A percentile compares a stretch with the other conserved stretches of the same genome.
phyloP scores from a whole-genome alignment of 139 green algal species.

The Ettlia oleoabundans region DNA sequence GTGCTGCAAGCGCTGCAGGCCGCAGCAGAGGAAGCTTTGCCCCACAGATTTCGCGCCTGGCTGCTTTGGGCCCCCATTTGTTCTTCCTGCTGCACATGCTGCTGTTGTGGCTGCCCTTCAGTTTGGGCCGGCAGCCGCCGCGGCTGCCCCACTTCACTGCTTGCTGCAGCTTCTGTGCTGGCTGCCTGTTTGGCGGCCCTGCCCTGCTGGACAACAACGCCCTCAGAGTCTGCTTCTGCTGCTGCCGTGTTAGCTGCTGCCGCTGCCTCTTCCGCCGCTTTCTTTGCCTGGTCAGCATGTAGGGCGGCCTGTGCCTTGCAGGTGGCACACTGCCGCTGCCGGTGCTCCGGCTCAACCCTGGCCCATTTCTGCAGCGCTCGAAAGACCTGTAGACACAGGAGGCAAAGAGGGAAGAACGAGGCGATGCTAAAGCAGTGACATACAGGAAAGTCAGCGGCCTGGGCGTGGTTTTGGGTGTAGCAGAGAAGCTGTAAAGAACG shows the following conservation, averaged over 20 bases:
- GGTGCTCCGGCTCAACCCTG: not conserved
- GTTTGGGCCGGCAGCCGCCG: not conserved
- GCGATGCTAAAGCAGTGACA: not conserved
- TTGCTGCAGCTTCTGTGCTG: not conserved
- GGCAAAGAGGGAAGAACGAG: not conserved
- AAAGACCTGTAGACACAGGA: not conserved
- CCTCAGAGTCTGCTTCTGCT: not conserved
- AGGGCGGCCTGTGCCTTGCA: not conserved
- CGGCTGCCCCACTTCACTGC: too few species aligned
- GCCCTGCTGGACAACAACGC: too few species aligned
- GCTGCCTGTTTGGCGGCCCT: too few species aligned
- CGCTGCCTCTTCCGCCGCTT: not conserved
- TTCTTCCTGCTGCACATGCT: not conserved
- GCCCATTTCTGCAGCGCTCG: constrained; percentile 22
- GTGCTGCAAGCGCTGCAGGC: not conserved
- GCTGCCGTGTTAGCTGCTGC: not conserved
- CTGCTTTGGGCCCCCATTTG: not conserved
- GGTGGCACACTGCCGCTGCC: not conserved
- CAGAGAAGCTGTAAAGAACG: not conserved
- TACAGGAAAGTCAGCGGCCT: not conserved
- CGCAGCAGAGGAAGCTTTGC: not conserved
- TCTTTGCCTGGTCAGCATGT: not conserved
- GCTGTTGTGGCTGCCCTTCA: not conserved
- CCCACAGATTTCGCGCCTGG: not conserved
- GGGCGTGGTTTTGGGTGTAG: too few species aligned